A percentile compares a stretch with the other conserved stretches of the same genome.
These are phyloP conservation scores for Aspergillus mulundensis DNA, from an alignment of 495 filamentous ascomycete genomes.

Conservation along the genomic window DNA sequence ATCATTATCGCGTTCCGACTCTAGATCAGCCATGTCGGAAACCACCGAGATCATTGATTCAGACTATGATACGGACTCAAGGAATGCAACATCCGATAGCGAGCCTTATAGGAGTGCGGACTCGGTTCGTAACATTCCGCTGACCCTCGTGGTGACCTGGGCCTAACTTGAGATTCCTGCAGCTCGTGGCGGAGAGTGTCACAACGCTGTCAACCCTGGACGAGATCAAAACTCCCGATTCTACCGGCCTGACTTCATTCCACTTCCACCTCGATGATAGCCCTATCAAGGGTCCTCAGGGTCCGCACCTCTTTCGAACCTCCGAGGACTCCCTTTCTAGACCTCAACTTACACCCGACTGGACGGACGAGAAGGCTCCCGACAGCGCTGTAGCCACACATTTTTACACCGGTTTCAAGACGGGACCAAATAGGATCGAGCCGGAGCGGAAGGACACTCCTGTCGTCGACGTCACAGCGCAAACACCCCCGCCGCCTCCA, in stretches of 20 bases:
- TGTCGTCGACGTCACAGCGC: conserved; percentile 13
- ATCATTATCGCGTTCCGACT: not conserved
- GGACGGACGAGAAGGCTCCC: conserved; percentile 64
- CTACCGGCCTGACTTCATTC: conserved; percentile 25
- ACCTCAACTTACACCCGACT: conserved; percentile 50
- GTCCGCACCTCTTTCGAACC: conserved; percentile 83
- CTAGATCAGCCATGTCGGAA: conserved; percentile 41
- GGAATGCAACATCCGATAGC: conserved; percentile 40
- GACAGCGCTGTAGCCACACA: conserved; percentile 23
- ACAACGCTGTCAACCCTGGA: conserved; percentile 19
- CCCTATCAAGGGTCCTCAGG: conserved; percentile 58
- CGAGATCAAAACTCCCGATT: conserved; percentile 12
- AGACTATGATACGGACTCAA: conserved; percentile 64
- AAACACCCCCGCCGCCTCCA: not conserved
- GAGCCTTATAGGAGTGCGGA: conserved; percentile 52
- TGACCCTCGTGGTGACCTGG: not conserved
- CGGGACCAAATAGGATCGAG: not conserved
- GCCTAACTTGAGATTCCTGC: conserved; percentile 1
- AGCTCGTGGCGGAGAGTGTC: conserved; percentile 19
- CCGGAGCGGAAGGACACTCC: conserved; percentile 37
- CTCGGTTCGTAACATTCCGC: conserved; percentile 16
- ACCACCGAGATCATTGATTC: conserved; percentile 72
- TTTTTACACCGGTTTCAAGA: not conserved
- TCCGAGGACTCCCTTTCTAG: conserved; percentile 25
- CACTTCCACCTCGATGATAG: conserved; percentile 44